A percentile compares a stretch with the other conserved stretches of the same genome.
These are phyloP conservation scores for Syzygium aqueum DNA, from an alignment of 345 rosid species.

Conservation along the genomic window DNA sequence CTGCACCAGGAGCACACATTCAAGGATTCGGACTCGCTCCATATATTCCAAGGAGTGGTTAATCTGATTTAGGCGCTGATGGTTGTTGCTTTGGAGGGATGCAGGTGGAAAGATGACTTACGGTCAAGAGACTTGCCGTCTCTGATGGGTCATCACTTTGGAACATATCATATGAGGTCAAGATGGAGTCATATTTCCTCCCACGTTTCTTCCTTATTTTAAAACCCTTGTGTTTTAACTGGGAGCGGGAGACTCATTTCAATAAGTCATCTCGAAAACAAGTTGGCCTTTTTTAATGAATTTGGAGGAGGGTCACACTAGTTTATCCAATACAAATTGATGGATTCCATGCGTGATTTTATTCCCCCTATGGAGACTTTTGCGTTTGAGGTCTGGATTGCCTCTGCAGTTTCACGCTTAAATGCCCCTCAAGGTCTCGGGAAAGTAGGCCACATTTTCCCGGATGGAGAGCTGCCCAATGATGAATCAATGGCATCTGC, in stretches of 20 bases:
- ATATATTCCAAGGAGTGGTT: neutral
- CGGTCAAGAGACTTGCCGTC: neutral
- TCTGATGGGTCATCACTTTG: neutral
- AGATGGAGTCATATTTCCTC: neutral
- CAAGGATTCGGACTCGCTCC: neutral
- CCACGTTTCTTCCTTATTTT: neutral
- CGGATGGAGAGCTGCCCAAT: neutral
- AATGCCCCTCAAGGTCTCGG: neutral
- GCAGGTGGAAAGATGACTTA: neutral
- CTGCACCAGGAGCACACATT: neutral
- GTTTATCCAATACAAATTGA: neutral
- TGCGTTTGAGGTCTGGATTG: neutral
- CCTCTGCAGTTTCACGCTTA: neutral
- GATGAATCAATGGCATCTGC: neutral
- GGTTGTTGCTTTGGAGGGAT: neutral
- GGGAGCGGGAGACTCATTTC: neutral
- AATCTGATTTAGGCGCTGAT: neutral
- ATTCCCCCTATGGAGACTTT: neutral
- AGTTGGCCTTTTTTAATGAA: neutral
- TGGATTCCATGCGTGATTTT: neutral
- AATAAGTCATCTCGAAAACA: neutral
- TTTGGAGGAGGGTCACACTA: neutral
- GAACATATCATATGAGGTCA: neutral
- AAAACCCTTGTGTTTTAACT: neutral
- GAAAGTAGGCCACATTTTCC: neutral